A percentile compares a stretch with the other conserved stretches of the same genome.
phyloP scores from a whole-genome alignment of 495 filamentous ascomycete genomes.

The Mytilinidion resinicola region DNA sequence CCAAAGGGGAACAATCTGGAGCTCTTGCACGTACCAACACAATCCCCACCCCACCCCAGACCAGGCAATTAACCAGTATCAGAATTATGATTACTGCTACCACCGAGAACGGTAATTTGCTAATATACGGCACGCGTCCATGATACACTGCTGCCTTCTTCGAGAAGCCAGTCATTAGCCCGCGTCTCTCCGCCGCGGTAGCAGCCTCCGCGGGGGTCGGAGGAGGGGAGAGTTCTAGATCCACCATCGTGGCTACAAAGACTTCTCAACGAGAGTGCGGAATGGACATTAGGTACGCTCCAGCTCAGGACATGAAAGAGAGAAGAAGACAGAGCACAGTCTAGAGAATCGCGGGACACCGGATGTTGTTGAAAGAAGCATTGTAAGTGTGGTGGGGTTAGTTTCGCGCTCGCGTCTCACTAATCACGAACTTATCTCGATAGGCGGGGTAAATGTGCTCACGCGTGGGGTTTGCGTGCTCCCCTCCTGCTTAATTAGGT shows the following conservation, averaged over 20 bases:
- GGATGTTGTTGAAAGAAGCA: too few species aligned
- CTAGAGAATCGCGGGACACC: too few species aligned
- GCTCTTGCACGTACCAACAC: conserved; percentile 54
- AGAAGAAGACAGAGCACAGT: too few species aligned
- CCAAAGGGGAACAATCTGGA: background rate
- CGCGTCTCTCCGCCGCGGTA: background rate
- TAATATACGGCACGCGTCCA: conserved; percentile 31
- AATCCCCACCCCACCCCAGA: conserved; percentile 68
- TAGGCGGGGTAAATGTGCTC: too few species aligned
- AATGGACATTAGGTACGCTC: too few species aligned
- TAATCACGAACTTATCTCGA: too few species aligned
- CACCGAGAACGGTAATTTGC: conserved; percentile 55
- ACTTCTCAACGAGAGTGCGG: too few species aligned
- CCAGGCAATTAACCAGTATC: conserved; percentile 56
- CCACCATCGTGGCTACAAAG: background rate
- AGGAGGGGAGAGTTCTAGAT: background rate
- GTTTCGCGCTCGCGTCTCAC: too few species aligned
- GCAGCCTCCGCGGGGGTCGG: background rate
- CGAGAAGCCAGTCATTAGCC: conserved; percentile 11
- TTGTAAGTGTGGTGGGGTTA: too few species aligned
- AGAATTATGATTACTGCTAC: conserved; percentile 62
- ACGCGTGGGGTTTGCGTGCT: too few species aligned
- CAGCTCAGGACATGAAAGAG: too few species aligned
- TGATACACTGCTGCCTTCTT: conserved; percentile 33
- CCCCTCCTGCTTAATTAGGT: background rate